A percentile compares a stretch with the other conserved stretches of the same genome.
Conservation (phyloP, 495 filamentous ascomycete genomes). For the Aspergillus bridgeri region DNA sequence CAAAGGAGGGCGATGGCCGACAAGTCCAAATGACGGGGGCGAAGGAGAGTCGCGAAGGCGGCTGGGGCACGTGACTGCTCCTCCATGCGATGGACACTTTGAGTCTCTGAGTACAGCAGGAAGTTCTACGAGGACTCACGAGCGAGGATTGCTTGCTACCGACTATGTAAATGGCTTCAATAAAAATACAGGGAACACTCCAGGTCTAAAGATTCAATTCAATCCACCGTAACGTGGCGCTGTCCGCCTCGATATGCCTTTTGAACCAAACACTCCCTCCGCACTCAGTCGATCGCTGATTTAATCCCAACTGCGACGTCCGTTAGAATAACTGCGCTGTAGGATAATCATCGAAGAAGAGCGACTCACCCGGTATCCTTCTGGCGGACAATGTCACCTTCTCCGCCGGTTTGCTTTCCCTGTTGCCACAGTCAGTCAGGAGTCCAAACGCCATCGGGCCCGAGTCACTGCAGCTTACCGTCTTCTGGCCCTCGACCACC, state of each 20-base stretch:
- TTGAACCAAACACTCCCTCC: not conserved
- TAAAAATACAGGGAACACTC: slow-evolving; percentile 24
- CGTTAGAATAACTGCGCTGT: slow-evolving; percentile 15
- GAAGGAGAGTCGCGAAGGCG: not conserved
- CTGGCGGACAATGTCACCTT: slow-evolving; percentile 70
- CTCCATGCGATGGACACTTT: too few relatives aligned
- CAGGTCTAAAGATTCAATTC: slow-evolving; percentile 19
- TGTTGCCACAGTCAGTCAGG: slow-evolving; percentile 24
- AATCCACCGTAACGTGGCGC: slow-evolving; percentile 1
- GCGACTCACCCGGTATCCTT: slow-evolving; percentile 74
- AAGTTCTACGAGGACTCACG: not conserved
- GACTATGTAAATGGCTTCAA: slow-evolving; percentile 13
- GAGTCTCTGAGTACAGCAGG: too few relatives aligned
- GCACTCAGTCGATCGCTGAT: not conserved
- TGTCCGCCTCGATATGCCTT: not conserved
- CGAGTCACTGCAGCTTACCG: slow-evolving; percentile 29
- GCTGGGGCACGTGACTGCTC: not conserved
- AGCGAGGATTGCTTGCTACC: too few relatives aligned
- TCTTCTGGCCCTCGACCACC: slow-evolving; percentile 86
- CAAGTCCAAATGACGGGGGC: not conserved
- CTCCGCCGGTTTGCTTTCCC: slow-evolving; percentile 71
- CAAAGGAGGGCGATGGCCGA: not conserved
- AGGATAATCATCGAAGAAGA: not conserved
- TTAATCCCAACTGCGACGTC: slow-evolving; percentile 46
- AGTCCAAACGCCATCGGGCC: not conserved